A percentile compares a stretch with the other conserved stretches of the same genome.
phyloP scores from a whole-genome alignment of 2,329 filamentous ascomycete genomes.

The Fusarium acutatum region DNA sequence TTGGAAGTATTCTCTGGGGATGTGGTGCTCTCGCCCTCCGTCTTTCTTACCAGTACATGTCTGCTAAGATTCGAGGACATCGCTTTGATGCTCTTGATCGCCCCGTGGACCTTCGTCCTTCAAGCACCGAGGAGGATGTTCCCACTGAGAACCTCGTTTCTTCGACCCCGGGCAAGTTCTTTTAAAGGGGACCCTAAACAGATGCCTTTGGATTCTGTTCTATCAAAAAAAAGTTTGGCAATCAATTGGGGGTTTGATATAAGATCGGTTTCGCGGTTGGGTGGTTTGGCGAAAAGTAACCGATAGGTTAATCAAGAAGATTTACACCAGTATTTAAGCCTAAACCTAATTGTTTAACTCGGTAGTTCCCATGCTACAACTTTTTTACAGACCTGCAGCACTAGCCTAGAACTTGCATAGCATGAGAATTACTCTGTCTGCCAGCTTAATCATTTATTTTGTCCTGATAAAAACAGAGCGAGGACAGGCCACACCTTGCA shows the following conservation, averaged over 20 bases:
- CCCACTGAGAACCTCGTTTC: conserved; percentile 36
- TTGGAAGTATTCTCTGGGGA: conserved; percentile 78
- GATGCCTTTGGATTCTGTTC: conserved; percentile 12
- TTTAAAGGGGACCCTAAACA: conserved; percentile 47
- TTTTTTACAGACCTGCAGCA: neutral
- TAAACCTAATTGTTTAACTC: neutral
- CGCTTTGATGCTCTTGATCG: conserved; percentile 75
- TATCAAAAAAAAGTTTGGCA: neutral
- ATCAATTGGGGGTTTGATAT: neutral
- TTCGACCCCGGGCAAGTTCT: conserved; percentile 62
- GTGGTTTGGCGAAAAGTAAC: neutral
- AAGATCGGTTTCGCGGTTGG: neutral
- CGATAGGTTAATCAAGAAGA: neutral
- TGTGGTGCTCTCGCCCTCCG: conserved; percentile 69
- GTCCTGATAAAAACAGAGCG: neutral
- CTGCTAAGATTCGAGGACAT: conserved; percentile 65
- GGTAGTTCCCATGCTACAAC: neutral
- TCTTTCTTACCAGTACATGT: conserved; percentile 64
- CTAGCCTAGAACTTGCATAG: neutral
- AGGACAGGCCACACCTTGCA: neutral
- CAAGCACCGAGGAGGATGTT: conserved; percentile 44
- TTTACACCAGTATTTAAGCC: neutral
- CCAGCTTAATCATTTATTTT: neutral
- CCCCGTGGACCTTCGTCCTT: conserved; percentile 47
- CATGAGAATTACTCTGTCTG: neutral